These are phyloP conservation scores for Hamigera avellanea DNA, from an alignment of 495 filamentous ascomycete genomes.

Conservation along the genomic window DNA sequence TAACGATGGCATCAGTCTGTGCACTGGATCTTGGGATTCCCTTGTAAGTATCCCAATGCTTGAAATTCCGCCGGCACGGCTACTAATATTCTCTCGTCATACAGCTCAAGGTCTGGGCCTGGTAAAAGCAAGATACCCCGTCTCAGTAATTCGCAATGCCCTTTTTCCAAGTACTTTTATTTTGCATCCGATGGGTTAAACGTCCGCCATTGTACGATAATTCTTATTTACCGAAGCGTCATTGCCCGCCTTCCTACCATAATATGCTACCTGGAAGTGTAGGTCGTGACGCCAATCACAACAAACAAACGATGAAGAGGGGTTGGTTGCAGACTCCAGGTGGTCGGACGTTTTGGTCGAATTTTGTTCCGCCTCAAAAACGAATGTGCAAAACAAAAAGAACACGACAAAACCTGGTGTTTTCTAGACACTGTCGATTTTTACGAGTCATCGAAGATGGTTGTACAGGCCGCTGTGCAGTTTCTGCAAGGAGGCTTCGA, in stretches of 20 bases:
- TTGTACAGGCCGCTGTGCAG: neutral
- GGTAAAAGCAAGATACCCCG: slow-evolving; percentile 43
- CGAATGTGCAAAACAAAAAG: slow-evolving; percentile 1
- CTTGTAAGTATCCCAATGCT: slow-evolving; percentile 51
- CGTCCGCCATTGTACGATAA: slow-evolving; percentile 36
- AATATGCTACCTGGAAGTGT: slow-evolving; percentile 21
- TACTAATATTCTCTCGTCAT: slow-evolving; percentile 8
- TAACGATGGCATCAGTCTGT: slow-evolving; percentile 97
- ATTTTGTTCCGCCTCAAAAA: slow-evolving; percentile 1
- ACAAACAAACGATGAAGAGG: slow-evolving; percentile 2
- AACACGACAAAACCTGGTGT: slow-evolving; percentile 4
- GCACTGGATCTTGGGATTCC: slow-evolving; percentile 99
- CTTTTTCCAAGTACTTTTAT: slow-evolving; percentile 12
- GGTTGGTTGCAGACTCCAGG: slow-evolving; percentile 1
- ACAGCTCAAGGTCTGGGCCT: slow-evolving; percentile 84
- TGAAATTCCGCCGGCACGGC: slow-evolving; percentile 1
- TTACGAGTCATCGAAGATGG: neutral
- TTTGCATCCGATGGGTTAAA: slow-evolving; percentile 20
- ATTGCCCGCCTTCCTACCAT: slow-evolving; percentile 15
- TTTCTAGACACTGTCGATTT: slow-evolving; percentile 1
- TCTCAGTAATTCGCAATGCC: slow-evolving; percentile 34
- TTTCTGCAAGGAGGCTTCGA: neutral
- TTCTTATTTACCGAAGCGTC: slow-evolving; percentile 24
- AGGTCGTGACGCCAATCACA: slow-evolving; percentile 9
- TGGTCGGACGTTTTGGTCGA: neutral